Percentiles rank a stretch among this genome's conserved stretches.
Conservation (phyloP, 805 yeast species). For the Priceomyces carsonii region DNA sequence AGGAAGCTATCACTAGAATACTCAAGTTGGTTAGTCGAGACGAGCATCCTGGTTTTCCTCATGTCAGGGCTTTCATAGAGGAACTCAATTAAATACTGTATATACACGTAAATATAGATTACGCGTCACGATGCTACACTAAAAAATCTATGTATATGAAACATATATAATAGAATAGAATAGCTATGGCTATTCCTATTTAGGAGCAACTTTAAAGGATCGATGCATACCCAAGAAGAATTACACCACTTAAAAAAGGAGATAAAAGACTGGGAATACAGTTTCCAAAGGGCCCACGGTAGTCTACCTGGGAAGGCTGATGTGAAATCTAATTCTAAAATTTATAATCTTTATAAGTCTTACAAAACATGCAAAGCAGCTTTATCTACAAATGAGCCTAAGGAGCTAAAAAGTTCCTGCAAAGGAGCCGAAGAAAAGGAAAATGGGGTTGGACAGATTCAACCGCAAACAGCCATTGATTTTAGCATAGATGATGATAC, state of each 20-base stretch:
- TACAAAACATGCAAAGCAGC: constrained; percentile 19
- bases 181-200: background rate
- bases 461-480: constrained; percentile 5
- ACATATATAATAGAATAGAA: background rate
- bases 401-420: too few species aligned
- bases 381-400: too few species aligned
- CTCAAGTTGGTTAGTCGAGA: constrained; percentile 13
- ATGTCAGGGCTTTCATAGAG: constrained; percentile 12
- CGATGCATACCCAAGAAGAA: constrained; percentile 10
- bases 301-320: constrained; percentile 35
- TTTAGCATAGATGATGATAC: constrained; percentile 2
- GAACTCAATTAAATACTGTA: constrained; percentile 7
- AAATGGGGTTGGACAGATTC: background rate
- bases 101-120: constrained; percentile 1
- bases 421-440: too few species aligned
- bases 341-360: constrained; percentile 32
- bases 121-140: constrained; percentile 7
- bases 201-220: background rate
- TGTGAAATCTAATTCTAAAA: constrained; percentile 27
- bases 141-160: too few species aligned
- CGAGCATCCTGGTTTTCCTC: constrained; percentile 6
- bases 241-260: constrained; percentile 21
- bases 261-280: constrained; percentile 43
- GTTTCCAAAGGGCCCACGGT: constrained; percentile 26
- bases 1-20: constrained; percentile 20